Conservation (phyloP, 768 basidiomycete genomes). For the Tylopilus sp. region DNA sequence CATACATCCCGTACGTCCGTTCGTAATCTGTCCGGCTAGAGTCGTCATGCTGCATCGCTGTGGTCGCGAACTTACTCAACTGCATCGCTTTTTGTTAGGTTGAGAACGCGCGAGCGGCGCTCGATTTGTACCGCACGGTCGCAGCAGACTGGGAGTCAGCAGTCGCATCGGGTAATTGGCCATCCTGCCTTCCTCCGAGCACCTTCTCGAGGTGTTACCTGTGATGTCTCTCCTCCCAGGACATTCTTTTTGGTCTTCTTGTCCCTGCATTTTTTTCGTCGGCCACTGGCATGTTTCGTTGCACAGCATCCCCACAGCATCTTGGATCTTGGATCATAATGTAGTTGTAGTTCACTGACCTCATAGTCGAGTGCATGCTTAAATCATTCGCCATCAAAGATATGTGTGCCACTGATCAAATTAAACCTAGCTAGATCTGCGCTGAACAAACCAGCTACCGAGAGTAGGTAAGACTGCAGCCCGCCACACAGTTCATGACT, state of each 20-base stretch:
- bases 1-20: conserved; percentile 61
- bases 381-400: not conserved
- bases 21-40: not conserved
- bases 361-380: conserved; percentile 8
- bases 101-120: conserved; percentile 67
- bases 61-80: conserved; percentile 11
- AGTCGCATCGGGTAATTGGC: conserved; percentile 64
- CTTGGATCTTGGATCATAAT: conserved; percentile 21
- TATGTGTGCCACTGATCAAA: not conserved
- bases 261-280: not conserved
- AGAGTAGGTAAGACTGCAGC: not conserved
- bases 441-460: not conserved
- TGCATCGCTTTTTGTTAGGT: conserved; percentile 41
- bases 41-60: not conserved
- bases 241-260: conserved; percentile 15
- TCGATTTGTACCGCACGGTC: conserved; percentile 54
- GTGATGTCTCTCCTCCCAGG: conserved; percentile 29
- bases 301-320: conserved; percentile 6
- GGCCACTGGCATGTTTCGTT: conserved; percentile 3
- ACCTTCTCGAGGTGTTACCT: conserved; percentile 79
- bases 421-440: not conserved
- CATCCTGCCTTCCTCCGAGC: conserved; percentile 70
- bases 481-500: not conserved
- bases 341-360: conserved; percentile 14
- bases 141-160: conserved; percentile 64